A percentile compares a stretch with the other conserved stretches of the same genome.
These are phyloP conservation scores for Hypoxylon sp. DNA, from an alignment of 2,329 filamentous ascomycete genomes.

Conservation along the genomic window DNA sequence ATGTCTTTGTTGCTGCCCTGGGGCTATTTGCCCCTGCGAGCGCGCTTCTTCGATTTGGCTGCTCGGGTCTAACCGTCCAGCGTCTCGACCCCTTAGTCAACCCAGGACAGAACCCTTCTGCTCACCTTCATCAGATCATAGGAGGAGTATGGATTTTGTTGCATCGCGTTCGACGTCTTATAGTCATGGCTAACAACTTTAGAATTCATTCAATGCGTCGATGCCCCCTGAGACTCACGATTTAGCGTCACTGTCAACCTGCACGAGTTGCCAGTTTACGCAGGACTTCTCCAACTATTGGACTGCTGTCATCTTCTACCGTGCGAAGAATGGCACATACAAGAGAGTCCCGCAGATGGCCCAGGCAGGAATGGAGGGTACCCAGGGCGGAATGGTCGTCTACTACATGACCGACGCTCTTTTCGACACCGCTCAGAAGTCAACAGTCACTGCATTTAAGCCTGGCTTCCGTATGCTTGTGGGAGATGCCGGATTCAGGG, in stretches of 20 bases:
- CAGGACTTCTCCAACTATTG: conserved; percentile 45
- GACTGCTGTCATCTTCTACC: conserved; percentile 49
- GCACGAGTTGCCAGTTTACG: conserved; percentile 41
- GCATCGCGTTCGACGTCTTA: background rate
- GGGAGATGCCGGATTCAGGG: conserved; percentile 50
- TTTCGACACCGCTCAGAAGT: conserved; percentile 49
- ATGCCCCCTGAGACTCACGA: conserved; percentile 50
- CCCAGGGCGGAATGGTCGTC: conserved; percentile 56
- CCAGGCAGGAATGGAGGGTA: conserved; percentile 51
- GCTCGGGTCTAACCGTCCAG: conserved; percentile 60
- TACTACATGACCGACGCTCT: conserved; percentile 57
- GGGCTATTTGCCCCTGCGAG: conserved; percentile 43
- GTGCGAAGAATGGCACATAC: conserved; percentile 52
- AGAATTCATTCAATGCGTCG: conserved; percentile 57
- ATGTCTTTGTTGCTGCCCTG: conserved; percentile 36
- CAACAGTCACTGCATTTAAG: conserved; percentile 55
- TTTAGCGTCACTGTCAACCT: conserved; percentile 51
- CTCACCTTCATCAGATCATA: conserved; percentile 67
- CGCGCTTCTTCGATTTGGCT: conserved; percentile 53
- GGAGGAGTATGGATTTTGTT: conserved; percentile 52
- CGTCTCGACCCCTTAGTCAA: conserved; percentile 53
- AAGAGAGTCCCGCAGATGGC: conserved; percentile 52
- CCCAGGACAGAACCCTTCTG: conserved; percentile 58
- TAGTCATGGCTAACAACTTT: conserved; percentile 10
- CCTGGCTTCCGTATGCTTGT: conserved; percentile 59